These are phyloP conservation scores for Aspergillus carlsbadensis DNA, from an alignment of 495 filamentous ascomycete genomes.

Conservation along the genomic window DNA sequence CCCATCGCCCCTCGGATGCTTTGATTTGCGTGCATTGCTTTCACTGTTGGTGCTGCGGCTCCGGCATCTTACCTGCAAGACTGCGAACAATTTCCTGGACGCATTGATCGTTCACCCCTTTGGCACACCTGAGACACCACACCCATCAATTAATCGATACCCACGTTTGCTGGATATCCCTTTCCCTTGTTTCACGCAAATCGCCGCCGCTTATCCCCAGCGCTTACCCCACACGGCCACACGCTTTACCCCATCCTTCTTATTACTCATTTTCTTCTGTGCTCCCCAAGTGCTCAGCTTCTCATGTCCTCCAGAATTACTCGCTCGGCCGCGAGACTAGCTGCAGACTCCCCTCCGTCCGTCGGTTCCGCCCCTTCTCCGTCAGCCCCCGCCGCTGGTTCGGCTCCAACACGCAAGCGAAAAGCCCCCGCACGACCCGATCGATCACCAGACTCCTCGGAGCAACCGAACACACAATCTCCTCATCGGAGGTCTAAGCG, in stretches of 20 bases:
- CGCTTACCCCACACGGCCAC: not conserved
- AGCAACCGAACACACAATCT: conserved; percentile 40
- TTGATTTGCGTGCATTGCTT: conserved; percentile 9
- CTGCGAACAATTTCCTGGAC: conserved; percentile 3
- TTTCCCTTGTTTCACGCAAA: not conserved
- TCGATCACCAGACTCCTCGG: conserved; percentile 35
- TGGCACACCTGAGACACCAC: not conserved
- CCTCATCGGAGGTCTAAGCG: conserved; percentile 45
- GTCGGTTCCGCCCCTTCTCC: conserved; percentile 35
- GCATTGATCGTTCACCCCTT: not conserved
- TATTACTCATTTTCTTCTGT: conserved; percentile 1
- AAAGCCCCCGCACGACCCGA: conserved; percentile 50
- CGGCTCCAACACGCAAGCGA: conserved; percentile 54
- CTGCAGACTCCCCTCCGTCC: conserved; percentile 55
- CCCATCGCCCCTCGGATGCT: conserved; percentile 3
- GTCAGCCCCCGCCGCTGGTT: conserved; percentile 37
- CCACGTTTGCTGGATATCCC: not conserved
- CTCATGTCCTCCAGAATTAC: conserved; percentile 87
- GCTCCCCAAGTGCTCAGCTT: conserved; percentile 29
- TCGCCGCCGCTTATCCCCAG: not conserved
- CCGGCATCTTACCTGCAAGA: conserved; percentile 1
- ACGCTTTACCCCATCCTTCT: not conserved
- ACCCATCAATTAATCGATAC: not conserved
- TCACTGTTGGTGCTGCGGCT: not conserved
- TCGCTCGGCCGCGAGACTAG: conserved; percentile 75